phyloP scores from a whole-genome alignment of 2,329 filamentous ascomycete genomes.

The Phoma sp. region DNA sequence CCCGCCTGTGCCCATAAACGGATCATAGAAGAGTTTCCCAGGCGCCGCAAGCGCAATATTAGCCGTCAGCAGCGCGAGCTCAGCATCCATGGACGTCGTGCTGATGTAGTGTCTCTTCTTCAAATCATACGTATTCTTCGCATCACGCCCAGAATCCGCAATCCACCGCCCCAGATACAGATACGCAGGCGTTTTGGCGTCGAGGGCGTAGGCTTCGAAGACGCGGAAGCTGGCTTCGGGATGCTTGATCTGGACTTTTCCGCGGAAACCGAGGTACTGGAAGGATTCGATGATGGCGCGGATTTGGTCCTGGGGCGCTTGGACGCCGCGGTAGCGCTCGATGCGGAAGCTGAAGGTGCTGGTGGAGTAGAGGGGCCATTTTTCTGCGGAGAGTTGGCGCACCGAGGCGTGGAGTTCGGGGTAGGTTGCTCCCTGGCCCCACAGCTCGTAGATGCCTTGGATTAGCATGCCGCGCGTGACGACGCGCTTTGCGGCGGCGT shows the following conservation, averaged over 20 bases:
- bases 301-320: slow-evolving; percentile 64
- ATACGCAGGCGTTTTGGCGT: slow-evolving; percentile 58
- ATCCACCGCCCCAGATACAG: slow-evolving; percentile 78
- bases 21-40: slow-evolving; percentile 89
- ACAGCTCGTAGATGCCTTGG: slow-evolving; percentile 86
- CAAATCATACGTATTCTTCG: slow-evolving; percentile 78
- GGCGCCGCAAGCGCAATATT: slow-evolving; percentile 85
- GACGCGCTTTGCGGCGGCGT: slow-evolving; percentile 69
- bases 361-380: slow-evolving; percentile 71
- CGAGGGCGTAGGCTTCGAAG: slow-evolving; percentile 78
- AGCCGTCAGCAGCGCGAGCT: slow-evolving; percentile 87
- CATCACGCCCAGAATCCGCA: slow-evolving; percentile 69
- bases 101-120: slow-evolving; percentile 95
- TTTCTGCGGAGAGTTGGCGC: slow-evolving; percentile 61
- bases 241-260: slow-evolving; percentile 76
- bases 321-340: slow-evolving; percentile 80
- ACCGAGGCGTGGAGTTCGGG: slow-evolving; percentile 72
- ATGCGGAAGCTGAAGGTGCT: slow-evolving; percentile 82
- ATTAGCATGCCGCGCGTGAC: slow-evolving; percentile 80
- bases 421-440: slow-evolving; percentile 75
- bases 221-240: slow-evolving; percentile 75
- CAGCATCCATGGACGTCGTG: slow-evolving; percentile 96
- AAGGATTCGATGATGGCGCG: slow-evolving; percentile 83
- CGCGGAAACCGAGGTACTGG: slow-evolving; percentile 76
- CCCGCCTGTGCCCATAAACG: slow-evolving; percentile 93